phyloP scores from a whole-genome alignment of 2,329 filamentous ascomycete species.

The Alternaria burnsii region DNA sequence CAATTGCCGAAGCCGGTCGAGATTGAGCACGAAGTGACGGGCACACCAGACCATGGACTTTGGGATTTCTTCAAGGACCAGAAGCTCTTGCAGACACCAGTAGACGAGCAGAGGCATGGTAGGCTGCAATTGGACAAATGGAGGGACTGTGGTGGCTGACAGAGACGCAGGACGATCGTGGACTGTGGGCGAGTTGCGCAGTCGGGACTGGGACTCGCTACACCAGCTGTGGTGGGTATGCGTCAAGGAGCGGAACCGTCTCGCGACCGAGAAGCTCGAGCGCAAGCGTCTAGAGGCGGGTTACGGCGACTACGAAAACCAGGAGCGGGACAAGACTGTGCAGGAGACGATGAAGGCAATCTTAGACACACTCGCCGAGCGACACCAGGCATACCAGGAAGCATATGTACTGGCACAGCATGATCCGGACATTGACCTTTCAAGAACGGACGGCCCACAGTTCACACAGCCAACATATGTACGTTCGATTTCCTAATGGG shows the following conservation, averaged over 20 bases:
- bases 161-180: slow-evolving; percentile 71
- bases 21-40: slow-evolving; percentile 65
- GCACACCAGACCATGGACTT: slow-evolving; percentile 81
- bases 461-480: slow-evolving; percentile 40
- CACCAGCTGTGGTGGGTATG: slow-evolving; percentile 96
- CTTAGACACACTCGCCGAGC: slow-evolving; percentile 84
- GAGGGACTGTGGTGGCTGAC: slow-evolving; percentile 13
- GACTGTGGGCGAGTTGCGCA: slow-evolving; percentile 83
- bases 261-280: slow-evolving; percentile 80
- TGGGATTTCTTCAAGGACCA: slow-evolving; percentile 87
- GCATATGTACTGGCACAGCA: slow-evolving; percentile 67
- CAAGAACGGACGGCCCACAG: slow-evolving; percentile 34
- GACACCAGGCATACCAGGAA: slow-evolving; percentile 88
- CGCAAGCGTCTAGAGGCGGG: slow-evolving; percentile 71
- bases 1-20: slow-evolving; percentile 75
- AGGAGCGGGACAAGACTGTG: slow-evolving; percentile 72
- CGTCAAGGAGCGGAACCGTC: slow-evolving; percentile 86
- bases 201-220: slow-evolving; percentile 93
- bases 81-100: slow-evolving; percentile 74
- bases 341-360: slow-evolving; percentile 80
- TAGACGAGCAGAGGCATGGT: slow-evolving; percentile 75
- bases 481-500: neutral
- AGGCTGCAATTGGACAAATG: slow-evolving; percentile 26
- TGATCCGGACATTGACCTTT: slow-evolving; percentile 57
- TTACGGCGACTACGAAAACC: slow-evolving; percentile 76